Percentiles rank a stretch among this genome's conserved stretches.
Conservation (phyloP, 306 rosid species). For the Trichosanthes cucumerina region DNA sequence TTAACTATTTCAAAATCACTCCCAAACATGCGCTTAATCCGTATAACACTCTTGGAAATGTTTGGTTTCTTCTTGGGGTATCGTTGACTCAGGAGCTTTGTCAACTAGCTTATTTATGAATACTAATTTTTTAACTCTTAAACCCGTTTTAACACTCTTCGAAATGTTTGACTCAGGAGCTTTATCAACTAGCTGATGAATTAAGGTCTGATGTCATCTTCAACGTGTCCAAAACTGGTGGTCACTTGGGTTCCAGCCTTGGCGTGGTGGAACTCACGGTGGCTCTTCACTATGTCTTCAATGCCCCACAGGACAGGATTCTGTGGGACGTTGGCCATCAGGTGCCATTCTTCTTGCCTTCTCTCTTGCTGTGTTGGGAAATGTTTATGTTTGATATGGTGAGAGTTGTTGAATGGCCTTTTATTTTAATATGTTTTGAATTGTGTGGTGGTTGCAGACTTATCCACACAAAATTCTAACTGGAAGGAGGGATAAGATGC, state of each 20-base stretch:
- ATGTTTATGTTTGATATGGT: background rate
- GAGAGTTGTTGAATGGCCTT: background rate
- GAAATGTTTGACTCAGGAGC: conserved; percentile 41
- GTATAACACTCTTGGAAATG: background rate
- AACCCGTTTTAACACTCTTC: background rate
- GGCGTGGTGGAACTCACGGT: conserved; percentile 97
- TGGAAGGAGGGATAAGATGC: conserved; percentile 86
- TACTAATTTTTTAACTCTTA: background rate
- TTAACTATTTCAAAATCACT: too few relatives aligned
- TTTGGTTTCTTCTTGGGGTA: background rate
- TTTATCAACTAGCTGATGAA: conserved; percentile 82
- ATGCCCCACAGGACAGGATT: conserved; percentile 76
- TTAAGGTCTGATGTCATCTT: conserved; percentile 88
- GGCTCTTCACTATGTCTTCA: conserved; percentile 91
- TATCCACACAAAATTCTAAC: conserved; percentile 95
- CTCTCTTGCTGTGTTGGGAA: background rate
- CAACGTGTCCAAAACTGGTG: conserved; percentile 94
- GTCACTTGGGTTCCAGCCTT: conserved; percentile 89
- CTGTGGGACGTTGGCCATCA: conserved; percentile 99
- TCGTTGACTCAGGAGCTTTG: conserved; percentile 51
- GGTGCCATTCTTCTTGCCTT: conserved; percentile 34
- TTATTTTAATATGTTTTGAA: background rate
- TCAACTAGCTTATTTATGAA: conserved; percentile 78
- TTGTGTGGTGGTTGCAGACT: conserved; percentile 39
- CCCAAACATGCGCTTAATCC: too few relatives aligned